Percentiles rank a stretch among this genome's conserved stretches.
phyloP scores from a whole-genome alignment of 768 basidiomycete species.

The Amanita rubescens region DNA sequence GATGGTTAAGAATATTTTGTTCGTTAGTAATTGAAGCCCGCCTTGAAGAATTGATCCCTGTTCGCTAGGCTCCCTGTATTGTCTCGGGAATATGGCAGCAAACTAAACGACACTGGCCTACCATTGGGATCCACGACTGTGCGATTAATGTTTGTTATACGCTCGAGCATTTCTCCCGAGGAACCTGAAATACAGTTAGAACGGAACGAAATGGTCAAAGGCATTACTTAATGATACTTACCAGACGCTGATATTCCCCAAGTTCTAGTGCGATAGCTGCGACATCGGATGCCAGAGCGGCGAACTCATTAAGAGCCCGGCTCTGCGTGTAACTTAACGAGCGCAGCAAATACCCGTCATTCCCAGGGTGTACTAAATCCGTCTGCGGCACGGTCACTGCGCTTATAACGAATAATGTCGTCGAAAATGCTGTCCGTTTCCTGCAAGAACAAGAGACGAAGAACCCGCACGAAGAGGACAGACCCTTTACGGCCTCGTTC shows the following conservation, averaged over 20 bases:
- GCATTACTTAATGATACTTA: conserved; percentile 33
- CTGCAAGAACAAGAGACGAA: conserved; percentile 53
- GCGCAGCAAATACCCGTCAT: conserved; percentile 95
- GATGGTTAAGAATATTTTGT: conserved; percentile 88
- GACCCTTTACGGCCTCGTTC: too few relatives aligned
- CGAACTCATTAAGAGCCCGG: conserved; percentile 91
- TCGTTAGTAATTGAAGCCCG: conserved; percentile 70
- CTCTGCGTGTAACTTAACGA: conserved; percentile 88
- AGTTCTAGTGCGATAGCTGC: conserved; percentile 77
- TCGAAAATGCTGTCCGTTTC: conserved; percentile 84
- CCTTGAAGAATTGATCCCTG: conserved; percentile 85
- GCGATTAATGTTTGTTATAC: conserved; percentile 88
- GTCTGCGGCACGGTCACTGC: conserved; percentile 74
- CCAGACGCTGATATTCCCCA: conserved; percentile 82
- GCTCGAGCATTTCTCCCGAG: conserved; percentile 81
- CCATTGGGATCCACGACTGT: conserved; percentile 86
- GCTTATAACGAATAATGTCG: conserved; percentile 86
- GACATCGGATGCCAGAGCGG: conserved; percentile 81
- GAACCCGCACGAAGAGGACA: conserved; percentile 60
- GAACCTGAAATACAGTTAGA: conserved; percentile 44
- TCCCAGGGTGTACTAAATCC: conserved; percentile 63
- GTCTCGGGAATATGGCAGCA: conserved; percentile 8
- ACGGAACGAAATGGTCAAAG: conserved; percentile 8
- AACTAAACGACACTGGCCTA: conserved; percentile 31
- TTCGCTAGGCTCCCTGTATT: conserved; percentile 74